Evolutionary conservation across 2,329 filamentous ascomycete genomes (phyloP), one percentile per base, ranked within the genome.

Genomic region (Colletotrichum lindemuthianum): DNA sequence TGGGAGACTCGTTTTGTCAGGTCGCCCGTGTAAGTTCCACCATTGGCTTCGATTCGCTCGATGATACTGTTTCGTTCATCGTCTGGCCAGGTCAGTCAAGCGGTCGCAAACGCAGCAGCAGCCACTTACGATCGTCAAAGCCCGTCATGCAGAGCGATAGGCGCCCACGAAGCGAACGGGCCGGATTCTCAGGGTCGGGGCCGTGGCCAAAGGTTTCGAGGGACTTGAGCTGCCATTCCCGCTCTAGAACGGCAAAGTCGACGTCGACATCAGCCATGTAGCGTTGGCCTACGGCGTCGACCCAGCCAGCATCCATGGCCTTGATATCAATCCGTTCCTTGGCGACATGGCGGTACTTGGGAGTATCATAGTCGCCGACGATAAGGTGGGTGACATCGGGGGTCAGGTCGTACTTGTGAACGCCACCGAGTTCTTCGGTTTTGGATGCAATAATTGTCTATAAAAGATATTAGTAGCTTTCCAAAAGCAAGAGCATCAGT

Each of bases 291-390:
- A 97, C 85, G 13, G 91, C 91, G 60, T 95, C 89, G 53, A 99
- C 85, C 92, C 93, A 99, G 72, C 87, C 86, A n/a, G 90, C 87
- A 47, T 87, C 87, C 80, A 99, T 89, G 53, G 93, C 90, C 74
- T 88, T 89, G 72, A 99, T 90, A 73, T 99, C 96, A 51, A 90
- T 88, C 56, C 96, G 87, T 75, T 95, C 91, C 73, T 90, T 92
- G 58, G 95, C 96, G 72, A 98, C 95, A 82, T 97, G 97, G 76
- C 90, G 91, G 79, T 99, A 99, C 77, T 99, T 99, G 53, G 91
- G 88, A 1, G 95, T 98, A 74, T 95, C 88, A 72, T 93, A 91
- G 72, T 92, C 90, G 75, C 94, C 96, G 67, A 97, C 92, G 68
- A 99, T 86, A 50, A 99, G 88, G 80, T 99, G 96, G 6, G 96